Evolutionary conservation across 2,329 filamentous ascomycete species (phyloP).

Genomic region (Hypoxylon sp.): DNA sequence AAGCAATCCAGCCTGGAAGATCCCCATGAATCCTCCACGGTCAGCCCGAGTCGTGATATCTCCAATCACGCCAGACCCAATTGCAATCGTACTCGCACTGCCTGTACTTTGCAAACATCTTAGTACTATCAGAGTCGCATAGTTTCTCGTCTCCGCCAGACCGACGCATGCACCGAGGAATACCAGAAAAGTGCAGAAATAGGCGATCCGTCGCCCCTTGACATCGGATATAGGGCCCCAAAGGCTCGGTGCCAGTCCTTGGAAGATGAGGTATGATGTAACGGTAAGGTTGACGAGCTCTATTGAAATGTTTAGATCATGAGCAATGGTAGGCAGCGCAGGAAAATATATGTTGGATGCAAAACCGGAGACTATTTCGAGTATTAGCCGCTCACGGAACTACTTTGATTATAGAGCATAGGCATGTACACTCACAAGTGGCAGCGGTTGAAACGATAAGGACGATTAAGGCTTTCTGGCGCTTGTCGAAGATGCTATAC

Average conservation of each 20-base stretch:
- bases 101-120: slow-evolving; percentile 68
- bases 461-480: slow-evolving; percentile 65
- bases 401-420: background rate
- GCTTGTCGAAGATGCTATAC: slow-evolving; percentile 66
- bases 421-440: slow-evolving; percentile 59
- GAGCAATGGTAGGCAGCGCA: slow-evolving; percentile 61
- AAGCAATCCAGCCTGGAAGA: slow-evolving; percentile 57
- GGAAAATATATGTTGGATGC: slow-evolving; percentile 66
- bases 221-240: slow-evolving; percentile 65
- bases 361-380: slow-evolving; percentile 57
- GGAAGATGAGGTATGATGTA: slow-evolving; percentile 67
- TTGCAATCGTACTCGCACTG: slow-evolving; percentile 68
- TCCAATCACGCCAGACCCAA: slow-evolving; percentile 67
- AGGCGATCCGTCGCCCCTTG: slow-evolving; percentile 64
- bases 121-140: slow-evolving; percentile 63
- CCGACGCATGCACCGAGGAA: slow-evolving; percentile 64
- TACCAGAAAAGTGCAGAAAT: slow-evolving; percentile 63
- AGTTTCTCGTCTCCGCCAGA: slow-evolving; percentile 62
- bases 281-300: slow-evolving; percentile 61
- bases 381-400: slow-evolving; percentile 3
- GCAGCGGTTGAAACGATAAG: slow-evolving; percentile 64
- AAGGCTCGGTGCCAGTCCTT: slow-evolving; percentile 68
- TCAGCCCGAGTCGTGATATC: slow-evolving; percentile 71
- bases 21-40: slow-evolving; percentile 68
- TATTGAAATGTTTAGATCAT: slow-evolving; percentile 59